phyloP scores from a whole-genome alignment of 73 alveolate genomes.

The Tetrahymena elliotti region DNA sequence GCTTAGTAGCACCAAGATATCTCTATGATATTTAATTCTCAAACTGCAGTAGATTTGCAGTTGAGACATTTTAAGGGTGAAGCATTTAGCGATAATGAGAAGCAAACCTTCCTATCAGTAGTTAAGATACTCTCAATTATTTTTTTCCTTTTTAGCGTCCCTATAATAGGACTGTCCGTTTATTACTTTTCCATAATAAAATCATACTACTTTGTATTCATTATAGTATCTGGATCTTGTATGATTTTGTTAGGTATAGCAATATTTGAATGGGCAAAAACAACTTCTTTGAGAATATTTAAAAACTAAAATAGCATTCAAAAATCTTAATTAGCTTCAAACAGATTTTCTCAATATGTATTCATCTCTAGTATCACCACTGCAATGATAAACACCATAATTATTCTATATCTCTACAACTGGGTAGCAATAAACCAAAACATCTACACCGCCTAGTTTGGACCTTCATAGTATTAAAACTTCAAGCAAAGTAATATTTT shows the following conservation, averaged over 20 bases:
- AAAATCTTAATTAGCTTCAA: neutral
- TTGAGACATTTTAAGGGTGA: neutral
- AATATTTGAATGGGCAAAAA: neutral
- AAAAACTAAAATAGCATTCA: neutral
- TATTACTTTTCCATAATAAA: neutral
- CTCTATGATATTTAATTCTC: neutral
- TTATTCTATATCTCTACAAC: neutral
- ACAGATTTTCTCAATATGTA: neutral
- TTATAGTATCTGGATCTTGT: neutral
- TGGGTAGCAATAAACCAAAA: neutral
- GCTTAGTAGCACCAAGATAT: neutral
- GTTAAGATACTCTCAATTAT: neutral
- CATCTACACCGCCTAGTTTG: neutral
- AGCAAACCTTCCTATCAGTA: neutral
- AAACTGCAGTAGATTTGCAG: neutral
- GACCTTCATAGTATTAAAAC: neutral
- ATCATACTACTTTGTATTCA: neutral
- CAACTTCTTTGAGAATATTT: neutral
- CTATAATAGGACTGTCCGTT: neutral
- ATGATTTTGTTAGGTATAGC: neutral
- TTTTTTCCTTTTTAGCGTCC: neutral
- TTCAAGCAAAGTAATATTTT: neutral
- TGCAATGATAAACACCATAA: neutral
- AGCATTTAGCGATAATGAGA: neutral
- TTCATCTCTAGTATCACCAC: neutral